Conservation (phyloP, 441 rosid genomes). For the Flueggea neowawraea region DNA sequence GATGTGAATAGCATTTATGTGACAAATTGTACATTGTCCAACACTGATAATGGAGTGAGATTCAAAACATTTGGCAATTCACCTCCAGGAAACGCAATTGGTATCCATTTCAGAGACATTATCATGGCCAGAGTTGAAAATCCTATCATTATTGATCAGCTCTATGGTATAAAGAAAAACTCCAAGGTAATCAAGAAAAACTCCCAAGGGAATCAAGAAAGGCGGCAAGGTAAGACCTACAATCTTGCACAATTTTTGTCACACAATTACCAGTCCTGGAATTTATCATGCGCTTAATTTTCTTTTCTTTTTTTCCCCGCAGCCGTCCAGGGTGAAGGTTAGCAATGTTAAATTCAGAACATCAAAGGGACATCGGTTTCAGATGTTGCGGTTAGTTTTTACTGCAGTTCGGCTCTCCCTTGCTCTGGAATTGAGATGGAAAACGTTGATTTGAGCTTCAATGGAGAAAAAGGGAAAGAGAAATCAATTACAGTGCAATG, state of each 20-base stretch:
- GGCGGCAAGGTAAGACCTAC: neutral
- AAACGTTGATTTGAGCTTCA: slow-evolving; percentile 33
- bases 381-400: slow-evolving; percentile 22
- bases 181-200: neutral
- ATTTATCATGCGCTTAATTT: neutral
- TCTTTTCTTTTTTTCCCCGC: slow-evolving; percentile 11
- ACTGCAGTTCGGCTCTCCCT: slow-evolving; percentile 44
- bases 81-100: slow-evolving; percentile 39
- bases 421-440: slow-evolving; percentile 40
- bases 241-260: neutral
- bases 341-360: slow-evolving; percentile 53
- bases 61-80: slow-evolving; percentile 83
- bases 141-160: slow-evolving; percentile 73
- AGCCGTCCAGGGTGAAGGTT: slow-evolving; percentile 52
- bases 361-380: slow-evolving; percentile 52
- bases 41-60: slow-evolving; percentile 53
- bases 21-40: slow-evolving; percentile 40
- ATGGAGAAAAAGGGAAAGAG: slow-evolving; percentile 1
- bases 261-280: slow-evolving; percentile 21
- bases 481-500: neutral
- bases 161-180: slow-evolving; percentile 8
- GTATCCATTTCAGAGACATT: slow-evolving; percentile 54
- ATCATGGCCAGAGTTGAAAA: slow-evolving; percentile 54
- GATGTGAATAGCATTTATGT: slow-evolving; percentile 63
- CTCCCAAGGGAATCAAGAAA: neutral